phyloP scores from a whole-genome alignment of 768 basidiomycete species.

The Mycena maculata region DNA sequence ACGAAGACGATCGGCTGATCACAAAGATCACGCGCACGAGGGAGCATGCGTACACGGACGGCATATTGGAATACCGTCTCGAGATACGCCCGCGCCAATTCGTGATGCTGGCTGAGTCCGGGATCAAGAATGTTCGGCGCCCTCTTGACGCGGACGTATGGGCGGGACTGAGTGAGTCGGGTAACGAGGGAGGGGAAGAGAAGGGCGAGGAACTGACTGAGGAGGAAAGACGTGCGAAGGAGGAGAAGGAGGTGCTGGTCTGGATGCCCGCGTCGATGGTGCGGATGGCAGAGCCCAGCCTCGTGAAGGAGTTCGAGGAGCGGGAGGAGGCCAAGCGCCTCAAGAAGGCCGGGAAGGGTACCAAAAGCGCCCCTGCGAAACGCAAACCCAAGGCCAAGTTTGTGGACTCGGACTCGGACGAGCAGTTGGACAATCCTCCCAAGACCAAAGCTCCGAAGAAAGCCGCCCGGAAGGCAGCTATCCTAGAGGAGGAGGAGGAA shows the following conservation, averaged over 20 bases:
- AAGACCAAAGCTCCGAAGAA: conserved; percentile 1
- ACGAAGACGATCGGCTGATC: conserved; percentile 59
- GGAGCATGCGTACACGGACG: conserved; percentile 77
- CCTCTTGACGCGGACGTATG: conserved; percentile 61
- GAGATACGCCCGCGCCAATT: conserved; percentile 78
- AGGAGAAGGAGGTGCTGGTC: conserved; percentile 44
- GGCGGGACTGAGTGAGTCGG: conserved; percentile 64
- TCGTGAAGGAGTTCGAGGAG: conserved; percentile 73
- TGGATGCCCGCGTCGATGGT: conserved; percentile 92
- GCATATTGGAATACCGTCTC: conserved; percentile 81
- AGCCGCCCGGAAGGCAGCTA: conserved; percentile 2
- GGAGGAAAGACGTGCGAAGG: conserved; percentile 40
- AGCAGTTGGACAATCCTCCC: no score
- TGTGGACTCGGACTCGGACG: neutral
- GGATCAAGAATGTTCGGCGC: conserved; percentile 70
- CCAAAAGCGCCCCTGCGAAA: conserved; percentile 10
- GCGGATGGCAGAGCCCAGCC: conserved; percentile 67
- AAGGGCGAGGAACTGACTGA: conserved; percentile 58
- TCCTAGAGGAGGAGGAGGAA: neutral
- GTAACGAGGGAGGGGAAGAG: conserved; percentile 51
- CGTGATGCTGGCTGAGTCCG: conserved; percentile 71
- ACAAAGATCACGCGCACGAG: conserved; percentile 75
- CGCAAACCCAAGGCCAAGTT: conserved; percentile 1
- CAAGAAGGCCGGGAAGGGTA: conserved; percentile 62
- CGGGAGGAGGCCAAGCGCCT: conserved; percentile 57